Evolutionary conservation across 805 yeast genomes (phyloP), one percentile per base, ranked within the genome.

Genomic region (Kurtzmaniella cleridarum): DNA sequence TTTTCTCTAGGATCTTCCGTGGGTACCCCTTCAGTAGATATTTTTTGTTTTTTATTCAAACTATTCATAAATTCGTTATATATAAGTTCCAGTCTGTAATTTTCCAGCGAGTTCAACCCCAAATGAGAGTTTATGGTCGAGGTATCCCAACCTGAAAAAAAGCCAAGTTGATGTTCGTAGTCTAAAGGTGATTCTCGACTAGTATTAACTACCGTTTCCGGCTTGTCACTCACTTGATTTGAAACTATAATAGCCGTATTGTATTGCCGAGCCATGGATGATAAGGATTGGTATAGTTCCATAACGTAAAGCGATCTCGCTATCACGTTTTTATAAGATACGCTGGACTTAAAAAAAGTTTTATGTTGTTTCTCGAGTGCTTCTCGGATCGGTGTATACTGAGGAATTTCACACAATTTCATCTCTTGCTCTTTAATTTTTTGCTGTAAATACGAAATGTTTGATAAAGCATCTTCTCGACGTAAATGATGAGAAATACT

Each of bases 401-500:
- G 45, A n/a, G 42, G 30, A 26, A 42, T 35, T 8, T 17, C 12
- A 2, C 35, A 31, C 30, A 49, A 23, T 23, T 43, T 41, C 2
- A 18, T 35, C 20, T 53, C 57, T 39, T 55, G 62, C 32, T 39
- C 35, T 12, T 43, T 37, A 3, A 62, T 40, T 32, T 40, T 41
- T 14, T 60, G 61, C 29, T 50, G 51, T 18, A 62, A 57, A 24
- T 59, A 59, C 26, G 55, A 64, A 30, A 68, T 62, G 31, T 60
- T 69, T 17, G 78, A 53, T 2, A 48, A 42, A 2, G 48, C 41
- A 18, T 52, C 60, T 45, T 81, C 87, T 1, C 79, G 79, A 41
- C 95, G 64, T 26, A 89, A 57, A 56, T 84, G 95, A 51, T 87
- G 95, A 0, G 91, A 79, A 3, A 90, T 76, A 27, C 95, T 84